These are phyloP conservation scores for Macrophomina phaseolina DNA, from an alignment of 2,329 filamentous ascomycete species.

Conservation along the genomic window DNA sequence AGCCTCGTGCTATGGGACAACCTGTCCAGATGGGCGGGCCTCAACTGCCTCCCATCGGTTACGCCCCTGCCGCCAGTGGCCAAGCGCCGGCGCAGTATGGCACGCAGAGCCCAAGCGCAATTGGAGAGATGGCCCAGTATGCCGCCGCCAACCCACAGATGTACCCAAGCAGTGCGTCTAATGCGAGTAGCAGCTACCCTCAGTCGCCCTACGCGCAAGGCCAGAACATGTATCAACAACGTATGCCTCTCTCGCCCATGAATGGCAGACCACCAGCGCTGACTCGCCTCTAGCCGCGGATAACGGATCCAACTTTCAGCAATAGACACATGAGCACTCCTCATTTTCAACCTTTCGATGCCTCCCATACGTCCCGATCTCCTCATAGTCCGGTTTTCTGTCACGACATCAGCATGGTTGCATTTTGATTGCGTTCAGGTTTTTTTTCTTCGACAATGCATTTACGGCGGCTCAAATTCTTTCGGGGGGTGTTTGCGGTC, in stretches of 20 bases:
- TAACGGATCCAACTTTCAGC: slow-evolving; percentile 35
- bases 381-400: slow-evolving; percentile 27
- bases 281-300: slow-evolving; percentile 34
- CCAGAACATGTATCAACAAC: slow-evolving; percentile 55
- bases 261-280: slow-evolving; percentile 8
- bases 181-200: slow-evolving; percentile 55
- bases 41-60: slow-evolving; percentile 59
- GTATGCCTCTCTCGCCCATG: slow-evolving; percentile 36
- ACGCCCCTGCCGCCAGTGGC: slow-evolving; percentile 53
- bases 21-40: slow-evolving; percentile 54
- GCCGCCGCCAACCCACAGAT: slow-evolving; percentile 42
- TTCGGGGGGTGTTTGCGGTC: slow-evolving; percentile 39
- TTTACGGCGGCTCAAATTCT: slow-evolving; percentile 48
- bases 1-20: slow-evolving; percentile 53
- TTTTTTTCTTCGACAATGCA: slow-evolving; percentile 37
- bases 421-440: slow-evolving; percentile 26
- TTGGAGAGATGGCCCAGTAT: slow-evolving; percentile 59
- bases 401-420: slow-evolving; percentile 28
- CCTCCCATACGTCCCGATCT: slow-evolving; percentile 24
- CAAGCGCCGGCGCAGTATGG: slow-evolving; percentile 52
- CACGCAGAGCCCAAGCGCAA: slow-evolving; percentile 51
- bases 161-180: slow-evolving; percentile 51
- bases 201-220: slow-evolving; percentile 57
- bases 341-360: slow-evolving; percentile 24
- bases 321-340: slow-evolving; percentile 28